These are phyloP conservation scores for Teunomyces tritomae DNA, from an alignment of 805 yeast genomes.

Conservation along the genomic window DNA sequence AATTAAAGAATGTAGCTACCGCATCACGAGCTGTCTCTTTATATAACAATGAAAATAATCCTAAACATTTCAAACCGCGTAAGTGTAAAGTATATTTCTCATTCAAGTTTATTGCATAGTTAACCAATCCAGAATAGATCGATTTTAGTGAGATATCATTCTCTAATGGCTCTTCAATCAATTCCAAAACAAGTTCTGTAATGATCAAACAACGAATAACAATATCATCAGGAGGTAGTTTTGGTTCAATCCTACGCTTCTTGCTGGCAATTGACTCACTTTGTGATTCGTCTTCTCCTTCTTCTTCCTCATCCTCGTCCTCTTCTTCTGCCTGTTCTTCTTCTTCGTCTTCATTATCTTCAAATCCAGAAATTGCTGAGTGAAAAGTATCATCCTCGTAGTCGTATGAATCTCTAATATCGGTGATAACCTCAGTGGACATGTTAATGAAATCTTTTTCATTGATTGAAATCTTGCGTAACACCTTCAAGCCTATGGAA, in stretches of 20 bases:
- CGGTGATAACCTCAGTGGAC: constrained; percentile 82
- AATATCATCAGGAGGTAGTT: constrained; percentile 44
- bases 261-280: constrained; percentile 11
- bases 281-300: constrained; percentile 25
- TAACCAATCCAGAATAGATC: constrained; percentile 70
- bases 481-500: constrained; percentile 58
- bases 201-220: constrained; percentile 64
- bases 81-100: constrained; percentile 51
- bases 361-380: constrained; percentile 23
- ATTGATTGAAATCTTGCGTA: constrained; percentile 67
- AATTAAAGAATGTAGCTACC: constrained; percentile 61
- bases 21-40: constrained; percentile 45
- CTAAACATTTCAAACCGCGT: constrained; percentile 75
- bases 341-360: constrained; percentile 15
- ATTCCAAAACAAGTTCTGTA: constrained; percentile 66
- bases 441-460: constrained; percentile 83
- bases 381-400: constrained; percentile 36
- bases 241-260: constrained; percentile 37
- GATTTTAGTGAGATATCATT: constrained; percentile 66
- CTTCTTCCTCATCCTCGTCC: constrained; percentile 19
- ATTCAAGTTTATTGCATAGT: constrained; percentile 59
- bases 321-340: constrained; percentile 23
- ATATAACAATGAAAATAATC: constrained; percentile 75
- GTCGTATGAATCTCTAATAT: constrained; percentile 66
- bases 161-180: constrained; percentile 61